Conservation (phyloP, 2,329 filamentous ascomycete species). For the Fusarium xylarioides region DNA sequence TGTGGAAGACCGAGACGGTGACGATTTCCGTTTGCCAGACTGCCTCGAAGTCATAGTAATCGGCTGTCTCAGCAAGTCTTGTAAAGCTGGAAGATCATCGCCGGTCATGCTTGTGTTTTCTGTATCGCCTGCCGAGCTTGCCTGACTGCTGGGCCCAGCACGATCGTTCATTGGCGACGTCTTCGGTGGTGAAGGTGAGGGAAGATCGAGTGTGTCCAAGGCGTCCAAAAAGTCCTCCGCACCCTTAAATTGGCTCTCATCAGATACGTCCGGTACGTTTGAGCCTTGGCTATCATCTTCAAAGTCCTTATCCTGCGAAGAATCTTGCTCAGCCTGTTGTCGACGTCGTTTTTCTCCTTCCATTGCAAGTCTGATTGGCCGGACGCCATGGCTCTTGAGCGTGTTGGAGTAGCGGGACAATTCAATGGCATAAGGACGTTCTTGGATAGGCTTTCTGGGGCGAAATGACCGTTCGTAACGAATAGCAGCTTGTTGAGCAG, state of each 20-base stretch:
- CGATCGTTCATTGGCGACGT: conserved; percentile 40
- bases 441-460: conserved; percentile 68
- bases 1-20: conserved; percentile 39
- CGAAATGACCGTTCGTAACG: conserved; percentile 61
- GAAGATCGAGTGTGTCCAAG: conserved; percentile 33
- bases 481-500: conserved; percentile 41
- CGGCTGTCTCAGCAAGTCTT: conserved; percentile 45
- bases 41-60: conserved; percentile 19
- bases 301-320: conserved; percentile 60
- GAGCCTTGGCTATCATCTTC: conserved; percentile 61
- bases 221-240: conserved; percentile 28
- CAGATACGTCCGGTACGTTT: conserved; percentile 42
- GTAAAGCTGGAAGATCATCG: conserved; percentile 51
- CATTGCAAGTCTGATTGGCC: conserved; percentile 57
- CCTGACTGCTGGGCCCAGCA: conserved; percentile 46
- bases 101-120: conserved; percentile 51
- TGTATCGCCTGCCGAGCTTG: conserved; percentile 48
- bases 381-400: conserved; percentile 64
- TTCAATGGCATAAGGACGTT: conserved; percentile 67
- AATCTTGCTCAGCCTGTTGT: conserved; percentile 59
- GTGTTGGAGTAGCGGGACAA: conserved; percentile 62
- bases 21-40: conserved; percentile 36
- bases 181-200: conserved; percentile 45
- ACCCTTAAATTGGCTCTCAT: conserved; percentile 48
- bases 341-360: conserved; percentile 40